phyloP scores from a whole-genome alignment of 345 rosid genomes.

The Acer campestre region DNA sequence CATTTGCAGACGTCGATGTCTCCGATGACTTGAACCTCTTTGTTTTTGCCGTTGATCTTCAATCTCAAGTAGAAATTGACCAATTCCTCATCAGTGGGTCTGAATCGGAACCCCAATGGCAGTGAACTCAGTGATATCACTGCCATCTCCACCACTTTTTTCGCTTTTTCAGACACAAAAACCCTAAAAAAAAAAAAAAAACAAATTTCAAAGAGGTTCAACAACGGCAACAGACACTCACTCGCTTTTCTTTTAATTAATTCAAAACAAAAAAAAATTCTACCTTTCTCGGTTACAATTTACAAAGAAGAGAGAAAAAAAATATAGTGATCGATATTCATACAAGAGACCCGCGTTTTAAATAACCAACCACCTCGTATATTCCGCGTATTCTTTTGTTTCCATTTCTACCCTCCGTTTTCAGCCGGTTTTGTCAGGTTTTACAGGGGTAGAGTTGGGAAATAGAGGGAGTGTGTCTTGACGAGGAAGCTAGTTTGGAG shows the following conservation, averaged over 20 bases:
- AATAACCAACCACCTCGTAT: background rate
- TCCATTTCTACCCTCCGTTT: background rate
- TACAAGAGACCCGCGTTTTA: background rate
- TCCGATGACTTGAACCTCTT: constrained; percentile 58
- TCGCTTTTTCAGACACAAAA: background rate
- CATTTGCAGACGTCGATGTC: constrained; percentile 87
- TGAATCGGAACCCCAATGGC: constrained; percentile 86
- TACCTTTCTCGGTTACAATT: background rate
- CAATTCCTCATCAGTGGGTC: constrained; percentile 88
- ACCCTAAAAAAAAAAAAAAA: constrained; percentile 1
- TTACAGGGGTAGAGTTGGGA: background rate
- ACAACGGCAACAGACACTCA: background rate
- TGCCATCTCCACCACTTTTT: constrained; percentile 31
- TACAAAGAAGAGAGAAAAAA: background rate
- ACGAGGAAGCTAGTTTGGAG: background rate
- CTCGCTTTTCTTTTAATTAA: background rate
- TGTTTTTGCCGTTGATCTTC: constrained; percentile 73
- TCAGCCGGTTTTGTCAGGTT: rapidly evolving
- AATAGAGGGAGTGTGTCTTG: background rate
- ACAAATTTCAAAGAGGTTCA: background rate
- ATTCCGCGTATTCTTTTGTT: constrained; percentile 6
- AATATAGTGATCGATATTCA: background rate
- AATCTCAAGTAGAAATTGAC: constrained; percentile 63
- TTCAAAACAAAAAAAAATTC: background rate
- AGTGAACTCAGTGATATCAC: constrained; percentile 51